These are phyloP conservation scores for Phlyctochytrium planicorne DNA, from an alignment of 192 early-diverging fungal genomes.

Conservation along the genomic window DNA sequence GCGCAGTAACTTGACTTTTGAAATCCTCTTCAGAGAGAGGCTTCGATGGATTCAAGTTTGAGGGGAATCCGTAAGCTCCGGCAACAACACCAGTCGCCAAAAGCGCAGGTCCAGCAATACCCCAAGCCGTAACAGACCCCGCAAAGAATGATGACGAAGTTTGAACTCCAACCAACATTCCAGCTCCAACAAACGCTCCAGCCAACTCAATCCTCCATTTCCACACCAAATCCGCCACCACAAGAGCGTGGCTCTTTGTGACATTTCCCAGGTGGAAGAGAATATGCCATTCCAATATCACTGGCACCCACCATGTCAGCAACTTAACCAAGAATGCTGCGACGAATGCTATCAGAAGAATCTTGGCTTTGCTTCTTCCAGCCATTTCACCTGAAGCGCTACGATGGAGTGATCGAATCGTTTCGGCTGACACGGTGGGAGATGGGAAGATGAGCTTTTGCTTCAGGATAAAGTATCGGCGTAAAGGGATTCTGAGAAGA, in stretches of 20 bases:
- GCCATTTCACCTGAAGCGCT: conserved; percentile 25
- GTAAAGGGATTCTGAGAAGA: conserved; percentile 60
- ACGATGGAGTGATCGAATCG: conserved; percentile 59
- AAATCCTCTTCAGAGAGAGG: neutral
- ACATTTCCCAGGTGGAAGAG: neutral
- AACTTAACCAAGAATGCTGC: neutral
- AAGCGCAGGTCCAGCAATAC: neutral
- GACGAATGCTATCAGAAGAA: neutral
- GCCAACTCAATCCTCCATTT: neutral
- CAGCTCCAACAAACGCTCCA: neutral
- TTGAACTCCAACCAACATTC: neutral
- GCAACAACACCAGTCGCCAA: neutral
- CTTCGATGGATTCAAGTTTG: neutral
- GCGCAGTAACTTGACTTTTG: neutral
- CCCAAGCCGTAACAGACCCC: neutral
- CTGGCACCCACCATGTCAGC: neutral
- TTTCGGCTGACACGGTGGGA: conserved; percentile 79
- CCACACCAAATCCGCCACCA: neutral
- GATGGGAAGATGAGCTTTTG: conserved; percentile 84
- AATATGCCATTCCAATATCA: neutral
- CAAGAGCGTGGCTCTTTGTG: neutral
- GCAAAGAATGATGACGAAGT: neutral
- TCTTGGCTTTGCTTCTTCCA: neutral
- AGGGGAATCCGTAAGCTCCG: neutral
- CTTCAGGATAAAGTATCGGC: conserved; percentile 73